Percentiles rank a stretch among this genome's conserved stretches.
phyloP scores from a whole-genome alignment of 2,329 filamentous ascomycete genomes.

The Metarhizium brunneum region DNA sequence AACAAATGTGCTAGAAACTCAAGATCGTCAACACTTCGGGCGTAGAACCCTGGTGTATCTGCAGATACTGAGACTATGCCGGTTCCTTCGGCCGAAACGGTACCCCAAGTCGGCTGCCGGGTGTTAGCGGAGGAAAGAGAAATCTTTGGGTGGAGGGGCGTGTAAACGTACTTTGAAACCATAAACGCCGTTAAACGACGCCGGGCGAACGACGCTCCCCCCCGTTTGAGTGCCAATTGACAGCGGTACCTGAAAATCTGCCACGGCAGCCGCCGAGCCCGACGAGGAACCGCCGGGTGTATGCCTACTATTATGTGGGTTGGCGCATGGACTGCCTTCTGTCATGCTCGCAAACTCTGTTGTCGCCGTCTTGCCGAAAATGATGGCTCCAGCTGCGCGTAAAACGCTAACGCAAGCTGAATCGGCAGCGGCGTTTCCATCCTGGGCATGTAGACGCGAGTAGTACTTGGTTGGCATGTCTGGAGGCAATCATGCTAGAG shows the following conservation, averaged over 20 bases:
- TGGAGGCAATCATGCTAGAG: not conserved
- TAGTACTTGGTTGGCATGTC: constrained; percentile 50
- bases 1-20: constrained; percentile 46
- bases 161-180: constrained; percentile 38
- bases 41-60: constrained; percentile 55
- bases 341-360: constrained; percentile 54
- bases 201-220: constrained; percentile 55
- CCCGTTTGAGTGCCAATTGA: constrained; percentile 57
- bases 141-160: not conserved
- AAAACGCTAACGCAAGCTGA: constrained; percentile 42
- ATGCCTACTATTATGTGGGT: constrained; percentile 55
- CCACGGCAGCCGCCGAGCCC: constrained; percentile 57
- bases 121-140: not conserved
- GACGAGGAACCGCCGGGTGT: constrained; percentile 61
- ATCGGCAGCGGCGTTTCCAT: constrained; percentile 36
- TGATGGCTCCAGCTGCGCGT: constrained; percentile 43
- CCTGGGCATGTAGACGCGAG: constrained; percentile 41
- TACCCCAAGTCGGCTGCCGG: constrained; percentile 47
- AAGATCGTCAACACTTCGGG: constrained; percentile 48
- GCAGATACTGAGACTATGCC: constrained; percentile 48
- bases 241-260: constrained; percentile 52
- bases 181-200: constrained; percentile 55
- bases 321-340: constrained; percentile 45
- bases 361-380: constrained; percentile 43
- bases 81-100: constrained; percentile 52